Percentiles rank a stretch among this genome's conserved stretches.
These are phyloP conservation scores for Trichomonas vaginalis DNA, from an alignment of 208 protist genomes.

Conservation along the genomic window DNA sequence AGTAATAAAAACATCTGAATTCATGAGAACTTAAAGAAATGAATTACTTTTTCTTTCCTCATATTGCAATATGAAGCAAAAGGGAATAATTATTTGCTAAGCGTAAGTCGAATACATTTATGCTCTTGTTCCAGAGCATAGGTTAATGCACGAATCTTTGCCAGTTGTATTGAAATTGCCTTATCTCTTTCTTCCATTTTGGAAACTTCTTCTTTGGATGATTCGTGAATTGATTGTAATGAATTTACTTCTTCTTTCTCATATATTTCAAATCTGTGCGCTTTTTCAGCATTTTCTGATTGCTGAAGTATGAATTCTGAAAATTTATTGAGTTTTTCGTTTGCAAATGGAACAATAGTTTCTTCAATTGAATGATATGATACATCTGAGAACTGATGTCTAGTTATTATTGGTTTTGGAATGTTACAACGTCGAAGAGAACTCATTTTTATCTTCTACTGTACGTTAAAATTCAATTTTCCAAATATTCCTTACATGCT, in stretches of 20 bases:
- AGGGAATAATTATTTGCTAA: too few relatives aligned
- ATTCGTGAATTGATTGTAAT: not conserved
- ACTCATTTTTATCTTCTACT: too few relatives aligned
- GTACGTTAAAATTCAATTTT: too few relatives aligned
- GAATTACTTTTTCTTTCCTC: too few relatives aligned
- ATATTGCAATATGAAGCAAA: too few relatives aligned
- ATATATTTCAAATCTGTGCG: not conserved
- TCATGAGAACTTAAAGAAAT: too few relatives aligned
- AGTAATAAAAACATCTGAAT: too few relatives aligned
- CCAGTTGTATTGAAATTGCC: not conserved
- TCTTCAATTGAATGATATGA: not conserved
- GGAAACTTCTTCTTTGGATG: not conserved
- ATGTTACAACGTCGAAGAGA: too few relatives aligned
- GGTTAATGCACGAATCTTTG: not conserved
- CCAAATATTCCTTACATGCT: too few relatives aligned
- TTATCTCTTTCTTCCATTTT: not conserved
- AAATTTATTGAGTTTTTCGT: not conserved
- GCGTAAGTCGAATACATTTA: not conserved
- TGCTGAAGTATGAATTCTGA: not conserved
- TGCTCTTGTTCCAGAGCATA: not conserved
- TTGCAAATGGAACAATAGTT: not conserved
- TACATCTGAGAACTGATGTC: too few relatives aligned
- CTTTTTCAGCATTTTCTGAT: not conserved
- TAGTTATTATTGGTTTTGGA: too few relatives aligned
- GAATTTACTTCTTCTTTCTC: not conserved